Conservation (phyloP, 208 protist species). For the Naegleria fowleri region DNA sequence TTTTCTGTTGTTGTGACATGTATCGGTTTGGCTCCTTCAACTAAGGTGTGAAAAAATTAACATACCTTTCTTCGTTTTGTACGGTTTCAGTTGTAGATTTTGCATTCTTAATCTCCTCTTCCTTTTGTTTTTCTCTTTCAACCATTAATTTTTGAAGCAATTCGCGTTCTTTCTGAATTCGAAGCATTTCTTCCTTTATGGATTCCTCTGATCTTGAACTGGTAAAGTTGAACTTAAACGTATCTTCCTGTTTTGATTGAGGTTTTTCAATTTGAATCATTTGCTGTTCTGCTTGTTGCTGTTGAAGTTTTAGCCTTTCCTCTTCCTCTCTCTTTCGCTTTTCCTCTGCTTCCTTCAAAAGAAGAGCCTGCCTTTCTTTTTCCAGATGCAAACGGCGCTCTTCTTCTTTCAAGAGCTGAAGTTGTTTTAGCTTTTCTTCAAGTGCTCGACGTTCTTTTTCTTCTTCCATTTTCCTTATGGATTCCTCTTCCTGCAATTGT, state of each 20-base stretch:
- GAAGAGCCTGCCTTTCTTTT: background rate
- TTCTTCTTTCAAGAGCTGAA: background rate
- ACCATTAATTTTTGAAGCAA: background rate
- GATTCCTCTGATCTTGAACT: background rate
- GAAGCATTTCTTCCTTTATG: background rate
- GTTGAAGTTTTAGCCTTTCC: background rate
- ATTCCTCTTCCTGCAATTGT: background rate
- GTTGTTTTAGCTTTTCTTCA: background rate
- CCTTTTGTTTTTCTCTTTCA: conserved; percentile 6
- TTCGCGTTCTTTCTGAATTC: background rate
- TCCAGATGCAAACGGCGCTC: background rate
- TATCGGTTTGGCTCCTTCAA: too few relatives aligned
- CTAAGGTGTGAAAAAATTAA: background rate
- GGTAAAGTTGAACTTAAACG: background rate
- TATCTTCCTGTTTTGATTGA: background rate
- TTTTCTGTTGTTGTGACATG: background rate
- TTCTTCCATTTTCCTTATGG: background rate
- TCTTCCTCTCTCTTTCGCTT: background rate
- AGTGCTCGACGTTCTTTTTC: background rate
- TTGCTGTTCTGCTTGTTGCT: background rate
- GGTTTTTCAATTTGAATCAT: background rate
- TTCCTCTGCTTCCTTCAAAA: background rate
- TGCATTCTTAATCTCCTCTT: background rate
- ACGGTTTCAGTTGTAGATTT: background rate
- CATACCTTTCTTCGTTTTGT: background rate